Evolutionary conservation across 75 land plant species (phyloP).

Genomic region (Isoetes taiwanensis): DNA sequence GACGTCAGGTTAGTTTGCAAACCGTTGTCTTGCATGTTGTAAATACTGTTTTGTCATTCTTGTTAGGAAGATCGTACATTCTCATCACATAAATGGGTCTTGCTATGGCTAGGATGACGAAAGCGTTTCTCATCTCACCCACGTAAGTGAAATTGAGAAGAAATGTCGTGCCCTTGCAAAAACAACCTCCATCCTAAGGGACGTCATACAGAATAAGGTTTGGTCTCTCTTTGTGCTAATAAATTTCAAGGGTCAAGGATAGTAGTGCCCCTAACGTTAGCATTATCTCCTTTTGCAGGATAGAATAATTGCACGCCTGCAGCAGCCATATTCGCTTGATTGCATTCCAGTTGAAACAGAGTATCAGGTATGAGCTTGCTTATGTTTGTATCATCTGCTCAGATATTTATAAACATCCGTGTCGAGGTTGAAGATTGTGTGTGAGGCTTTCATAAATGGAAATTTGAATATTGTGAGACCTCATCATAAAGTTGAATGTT

Average conservation of each 20-base stretch:
- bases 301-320: constrained; percentile 93
- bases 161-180: constrained; percentile 77
- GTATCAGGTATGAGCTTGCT: constrained; percentile 81
- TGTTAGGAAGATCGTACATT: no score
- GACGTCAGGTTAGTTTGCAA: constrained; percentile 71
- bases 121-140: constrained; percentile 86
- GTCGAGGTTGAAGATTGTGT: background rate
- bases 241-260: background rate
- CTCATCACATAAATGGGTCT: no score
- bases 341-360: constrained; percentile 99
- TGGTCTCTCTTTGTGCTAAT: background rate
- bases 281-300: constrained; percentile 40
- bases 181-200: constrained; percentile 83
- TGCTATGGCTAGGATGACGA: constrained; percentile 86
- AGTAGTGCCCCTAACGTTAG: background rate
- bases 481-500: no score
- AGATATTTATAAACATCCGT: background rate
- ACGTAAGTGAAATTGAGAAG: constrained; percentile 98
- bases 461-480: background rate
- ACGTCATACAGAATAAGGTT: constrained; percentile 98
- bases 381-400: no score
- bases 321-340: constrained; percentile 95
- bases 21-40: background rate
- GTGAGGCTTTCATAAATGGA: background rate
- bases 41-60: background rate